Evolutionary conservation across 257 asterid genomes (phyloP).

Genomic region (Prunella vulgaris): DNA sequence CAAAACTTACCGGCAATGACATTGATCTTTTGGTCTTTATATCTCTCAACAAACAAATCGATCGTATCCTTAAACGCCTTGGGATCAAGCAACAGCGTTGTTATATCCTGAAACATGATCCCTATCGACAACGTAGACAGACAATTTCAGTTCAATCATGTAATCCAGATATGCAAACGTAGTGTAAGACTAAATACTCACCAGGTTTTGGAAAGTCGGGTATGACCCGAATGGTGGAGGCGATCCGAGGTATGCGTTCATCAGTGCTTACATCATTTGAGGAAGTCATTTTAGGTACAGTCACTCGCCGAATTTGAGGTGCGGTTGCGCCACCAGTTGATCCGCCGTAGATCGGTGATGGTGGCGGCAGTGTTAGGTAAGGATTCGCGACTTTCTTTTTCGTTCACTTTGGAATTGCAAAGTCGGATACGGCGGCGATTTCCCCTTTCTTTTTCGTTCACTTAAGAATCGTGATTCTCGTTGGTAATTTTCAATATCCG

Average conservation of each 20-base stretch:
- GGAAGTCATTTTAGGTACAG: constrained; percentile 42
- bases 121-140: constrained; percentile 34
- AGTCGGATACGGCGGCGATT: no score
- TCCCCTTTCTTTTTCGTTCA: no score
- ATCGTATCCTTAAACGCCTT: constrained; percentile 83
- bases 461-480: no score
- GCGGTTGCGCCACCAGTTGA: constrained; percentile 25
- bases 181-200: constrained; percentile 11
- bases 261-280: constrained; percentile 28
- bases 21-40: constrained; percentile 51
- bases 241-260: constrained; percentile 64
- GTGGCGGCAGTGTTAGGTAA: constrained; percentile 32
- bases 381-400: no score
- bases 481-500: no score
- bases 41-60: constrained; percentile 90
- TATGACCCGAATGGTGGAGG: constrained; percentile 73
- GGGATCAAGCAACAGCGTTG: constrained; percentile 79
- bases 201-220: constrained; percentile 94
- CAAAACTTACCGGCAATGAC: constrained; percentile 68
- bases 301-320: constrained; percentile 13
- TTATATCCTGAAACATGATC: constrained; percentile 89
- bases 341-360: constrained; percentile 25
- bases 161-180: neutral
- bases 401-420: no score
- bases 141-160: neutral